phyloP scores from a whole-genome alignment of 2,329 filamentous ascomycete species.

The Trichoderma koningii region DNA sequence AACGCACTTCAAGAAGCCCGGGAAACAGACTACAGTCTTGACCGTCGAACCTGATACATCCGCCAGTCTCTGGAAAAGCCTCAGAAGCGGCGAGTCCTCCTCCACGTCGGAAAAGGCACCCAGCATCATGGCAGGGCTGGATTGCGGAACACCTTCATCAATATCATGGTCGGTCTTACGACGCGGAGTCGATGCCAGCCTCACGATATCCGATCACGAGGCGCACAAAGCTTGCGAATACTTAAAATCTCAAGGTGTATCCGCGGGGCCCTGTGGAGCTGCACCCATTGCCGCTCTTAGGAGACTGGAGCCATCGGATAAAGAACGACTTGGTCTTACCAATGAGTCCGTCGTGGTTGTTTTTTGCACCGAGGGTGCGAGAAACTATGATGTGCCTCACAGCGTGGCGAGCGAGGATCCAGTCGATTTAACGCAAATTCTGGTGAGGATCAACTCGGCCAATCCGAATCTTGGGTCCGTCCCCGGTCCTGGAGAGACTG shows the following conservation, averaged over 20 bases:
- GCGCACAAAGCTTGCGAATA: conserved; percentile 60
- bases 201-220: conserved; percentile 64
- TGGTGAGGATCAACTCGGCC: conserved; percentile 54
- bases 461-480: conserved; percentile 47
- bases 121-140: conserved; percentile 74
- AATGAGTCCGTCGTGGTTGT: conserved; percentile 62
- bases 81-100: conserved; percentile 50
- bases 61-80: conserved; percentile 57
- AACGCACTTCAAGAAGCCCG: conserved; percentile 60
- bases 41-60: conserved; percentile 71
- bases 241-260: conserved; percentile 50
- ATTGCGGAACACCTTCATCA: conserved; percentile 68
- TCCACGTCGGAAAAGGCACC: conserved; percentile 55
- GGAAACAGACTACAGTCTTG: conserved; percentile 48
- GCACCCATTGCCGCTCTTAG: conserved; percentile 60
- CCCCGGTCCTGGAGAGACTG: conserved; percentile 49
- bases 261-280: conserved; percentile 64
- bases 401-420: conserved; percentile 47
- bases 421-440: conserved; percentile 45
- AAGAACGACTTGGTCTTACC: conserved; percentile 42
- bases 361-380: conserved; percentile 61
- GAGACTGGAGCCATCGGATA: conserved; percentile 45
- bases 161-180: conserved; percentile 65
- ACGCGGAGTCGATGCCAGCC: conserved; percentile 59
- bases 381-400: conserved; percentile 53